A percentile compares a stretch with the other conserved stretches of the same genome.
phyloP scores from a whole-genome alignment of 192 early-diverging fungal genomes.

The Coemansia sp. region DNA sequence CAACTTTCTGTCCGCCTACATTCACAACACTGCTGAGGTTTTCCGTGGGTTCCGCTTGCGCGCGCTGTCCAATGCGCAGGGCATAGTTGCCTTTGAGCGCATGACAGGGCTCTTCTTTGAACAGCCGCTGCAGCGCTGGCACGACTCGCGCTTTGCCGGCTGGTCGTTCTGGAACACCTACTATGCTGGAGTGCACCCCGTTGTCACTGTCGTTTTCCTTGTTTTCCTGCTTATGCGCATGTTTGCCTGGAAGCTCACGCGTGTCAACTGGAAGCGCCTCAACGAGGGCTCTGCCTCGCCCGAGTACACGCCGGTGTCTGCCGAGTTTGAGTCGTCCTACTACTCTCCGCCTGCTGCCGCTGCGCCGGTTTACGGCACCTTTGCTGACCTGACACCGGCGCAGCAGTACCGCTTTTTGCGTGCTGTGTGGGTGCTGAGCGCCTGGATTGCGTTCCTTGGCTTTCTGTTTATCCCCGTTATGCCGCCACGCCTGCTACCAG shows the following conservation, averaged over 20 bases:
- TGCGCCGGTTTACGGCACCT: constrained; percentile 25
- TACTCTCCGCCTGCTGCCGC: constrained; percentile 19
- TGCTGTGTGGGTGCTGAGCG: constrained; percentile 50
- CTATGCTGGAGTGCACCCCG: constrained; percentile 53
- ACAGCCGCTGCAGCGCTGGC: constrained; percentile 54
- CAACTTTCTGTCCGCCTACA: constrained; percentile 54
- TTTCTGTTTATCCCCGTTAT: constrained; percentile 54
- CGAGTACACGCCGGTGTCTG: constrained; percentile 31
- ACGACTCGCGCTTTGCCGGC: constrained; percentile 33
- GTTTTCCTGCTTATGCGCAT: constrained; percentile 53
- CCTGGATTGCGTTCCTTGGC: constrained; percentile 51
- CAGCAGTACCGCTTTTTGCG: constrained; percentile 57
- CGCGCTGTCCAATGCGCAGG: constrained; percentile 48
- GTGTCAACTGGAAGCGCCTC: constrained; percentile 55
- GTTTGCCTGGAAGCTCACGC: constrained; percentile 54
- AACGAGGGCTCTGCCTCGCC: constrained; percentile 31
- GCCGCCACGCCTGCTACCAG: constrained; percentile 53
- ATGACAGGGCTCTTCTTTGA: constrained; percentile 43
- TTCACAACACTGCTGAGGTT: constrained; percentile 50
- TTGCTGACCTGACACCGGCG: constrained; percentile 46
- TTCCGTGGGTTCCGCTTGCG: constrained; percentile 52
- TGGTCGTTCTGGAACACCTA: constrained; percentile 57
- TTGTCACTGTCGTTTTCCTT: constrained; percentile 46
- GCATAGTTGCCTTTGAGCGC: constrained; percentile 48
- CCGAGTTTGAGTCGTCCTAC: neutral